Evolutionary conservation across 2,329 filamentous ascomycete species (phyloP), one percentile per base, ranked within the genome.

Genomic region (Spiromastix sp.): DNA sequence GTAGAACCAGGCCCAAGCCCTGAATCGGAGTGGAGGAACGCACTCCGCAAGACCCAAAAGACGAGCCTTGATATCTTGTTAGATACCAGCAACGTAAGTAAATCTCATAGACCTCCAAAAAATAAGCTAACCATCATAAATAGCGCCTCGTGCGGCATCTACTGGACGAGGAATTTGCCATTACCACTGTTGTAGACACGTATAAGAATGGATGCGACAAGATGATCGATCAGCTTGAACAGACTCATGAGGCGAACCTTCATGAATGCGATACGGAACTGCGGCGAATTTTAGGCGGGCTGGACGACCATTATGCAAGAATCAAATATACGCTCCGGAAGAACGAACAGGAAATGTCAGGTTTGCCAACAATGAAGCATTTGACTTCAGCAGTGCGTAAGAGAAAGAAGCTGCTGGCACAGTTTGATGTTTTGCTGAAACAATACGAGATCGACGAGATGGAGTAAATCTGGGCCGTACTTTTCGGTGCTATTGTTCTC

Each of bases 111-210:
- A 30, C 12, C 12, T n/a, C 7, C 11, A 8, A 30, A n/a, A 7
- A 30, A 30, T 32, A 27, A 25, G 5, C 26, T 11, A 15, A 20
- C 7, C 26, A 9, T 15, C 31, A 27, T 18, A 12, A 11, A 17
- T 43, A 69, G 52, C 54, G 54, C 12, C 55, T 72, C 7, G 45
- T 64, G 6, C 57, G 49, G 2, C 59, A 69, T 37, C 56, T 74
- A 12, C 54, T 67, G 6, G 56, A 63, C n/a, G 59, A 63, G 29
- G 67, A 70, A 43, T 56, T 55, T 3, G 61, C 60, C 1, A 55
- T 69, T 17, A 49, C 48, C 3, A 55, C 64, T 18, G 60, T 69
- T 17, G 46, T 68, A 3, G 53, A 60, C 5, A 59, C 57, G 16
- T 72, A 66, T 42, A 55, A 52, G 22, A 48, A 55, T 19, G 62